A percentile compares a stretch with the other conserved stretches of the same genome.
phyloP scores from a whole-genome alignment of 148 eudicot genomes.

The Arbutus unedo region DNA sequence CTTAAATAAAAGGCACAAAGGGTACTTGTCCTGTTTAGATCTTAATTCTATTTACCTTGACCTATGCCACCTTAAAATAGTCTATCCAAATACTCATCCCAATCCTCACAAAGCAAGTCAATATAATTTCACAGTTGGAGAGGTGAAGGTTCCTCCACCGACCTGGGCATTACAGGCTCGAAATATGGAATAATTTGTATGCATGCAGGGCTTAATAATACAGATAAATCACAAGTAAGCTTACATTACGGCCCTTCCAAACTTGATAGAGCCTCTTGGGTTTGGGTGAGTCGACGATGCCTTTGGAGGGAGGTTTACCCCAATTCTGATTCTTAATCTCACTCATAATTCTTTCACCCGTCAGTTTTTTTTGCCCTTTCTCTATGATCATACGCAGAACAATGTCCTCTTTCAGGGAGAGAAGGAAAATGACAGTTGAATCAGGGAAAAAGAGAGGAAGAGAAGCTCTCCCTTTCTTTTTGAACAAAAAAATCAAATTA shows the following conservation, averaged over 20 bases:
- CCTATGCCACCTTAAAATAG: not conserved
- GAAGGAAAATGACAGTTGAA: slow-evolving; percentile 11
- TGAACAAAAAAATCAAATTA: slow-evolving; percentile 27
- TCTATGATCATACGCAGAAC: not conserved
- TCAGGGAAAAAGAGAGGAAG: slow-evolving; percentile 25
- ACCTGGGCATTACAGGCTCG: not conserved
- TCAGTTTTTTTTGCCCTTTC: not conserved
- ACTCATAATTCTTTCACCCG: not conserved
- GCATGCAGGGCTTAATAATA: not conserved
- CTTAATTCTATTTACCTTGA: not conserved
- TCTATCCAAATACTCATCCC: not conserved
- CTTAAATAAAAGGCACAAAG: not conserved
- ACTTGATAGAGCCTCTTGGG: slow-evolving; percentile 65
- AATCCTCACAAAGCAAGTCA: not conserved
- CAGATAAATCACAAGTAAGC: slow-evolving; percentile 1
- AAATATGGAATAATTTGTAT: not conserved
- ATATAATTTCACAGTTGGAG: not conserved
- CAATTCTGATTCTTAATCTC: slow-evolving; percentile 23
- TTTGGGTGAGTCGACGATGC: slow-evolving; percentile 22
- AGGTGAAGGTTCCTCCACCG: not conserved
- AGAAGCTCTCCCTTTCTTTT: not conserved
- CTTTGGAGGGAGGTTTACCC: slow-evolving; percentile 27
- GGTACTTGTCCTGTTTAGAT: not conserved
- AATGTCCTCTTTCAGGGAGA: not conserved
- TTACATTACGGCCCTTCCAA: slow-evolving; percentile 87